Evolutionary conservation across 2,329 filamentous ascomycete genomes (phyloP).

Genomic region (Colletotrichum horii): DNA sequence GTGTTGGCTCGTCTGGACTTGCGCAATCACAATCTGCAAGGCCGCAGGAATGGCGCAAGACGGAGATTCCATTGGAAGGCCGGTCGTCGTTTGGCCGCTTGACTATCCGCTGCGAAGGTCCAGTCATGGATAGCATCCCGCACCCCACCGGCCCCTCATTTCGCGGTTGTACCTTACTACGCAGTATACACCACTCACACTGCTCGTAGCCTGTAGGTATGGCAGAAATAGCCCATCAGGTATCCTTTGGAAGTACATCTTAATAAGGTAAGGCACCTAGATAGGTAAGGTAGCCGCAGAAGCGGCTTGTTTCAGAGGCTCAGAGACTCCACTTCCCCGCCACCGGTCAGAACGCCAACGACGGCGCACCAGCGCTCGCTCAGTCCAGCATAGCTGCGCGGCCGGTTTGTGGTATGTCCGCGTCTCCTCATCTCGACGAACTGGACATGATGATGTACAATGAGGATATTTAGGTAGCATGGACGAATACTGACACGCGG

Average conservation of each 20-base stretch:
- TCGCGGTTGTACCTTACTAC: background rate
- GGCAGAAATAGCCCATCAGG: too few relatives aligned
- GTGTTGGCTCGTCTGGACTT: background rate
- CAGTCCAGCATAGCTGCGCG: background rate
- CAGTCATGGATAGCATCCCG: background rate
- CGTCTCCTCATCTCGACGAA: too few relatives aligned
- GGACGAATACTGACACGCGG: background rate
- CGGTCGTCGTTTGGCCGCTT: background rate
- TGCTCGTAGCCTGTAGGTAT: background rate
- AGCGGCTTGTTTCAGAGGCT: conserved; percentile 18
- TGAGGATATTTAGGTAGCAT: background rate
- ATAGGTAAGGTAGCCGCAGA: background rate
- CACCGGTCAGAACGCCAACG: background rate
- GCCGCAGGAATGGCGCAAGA: background rate
- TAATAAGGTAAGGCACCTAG: background rate
- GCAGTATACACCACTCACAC: too few relatives aligned
- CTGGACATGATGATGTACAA: too few relatives aligned
- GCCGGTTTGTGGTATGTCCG: background rate
- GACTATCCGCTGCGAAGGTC: background rate
- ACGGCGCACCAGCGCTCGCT: background rate
- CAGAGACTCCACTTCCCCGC: background rate
- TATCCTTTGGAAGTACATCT: background rate
- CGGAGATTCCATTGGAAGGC: background rate
- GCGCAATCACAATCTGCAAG: background rate
- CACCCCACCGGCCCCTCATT: background rate